A percentile compares a stretch with the other conserved stretches of the same genome.
Evolutionary conservation across 2,329 filamentous ascomycete species (phyloP).

Genomic region (Monilinia aucupariae): DNA sequence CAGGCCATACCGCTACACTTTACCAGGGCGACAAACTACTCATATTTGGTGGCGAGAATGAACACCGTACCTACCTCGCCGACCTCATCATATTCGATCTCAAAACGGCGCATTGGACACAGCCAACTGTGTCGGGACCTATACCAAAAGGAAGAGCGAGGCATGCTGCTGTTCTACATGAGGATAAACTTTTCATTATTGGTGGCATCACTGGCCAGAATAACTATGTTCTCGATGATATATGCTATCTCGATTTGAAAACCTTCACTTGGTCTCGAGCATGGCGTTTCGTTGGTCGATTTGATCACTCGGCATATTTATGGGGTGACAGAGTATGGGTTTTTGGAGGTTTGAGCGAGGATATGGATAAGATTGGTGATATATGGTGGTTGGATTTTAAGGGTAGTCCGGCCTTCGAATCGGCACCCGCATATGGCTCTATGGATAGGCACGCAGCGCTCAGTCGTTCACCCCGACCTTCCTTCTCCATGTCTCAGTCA

Average conservation of each 20-base stretch:
- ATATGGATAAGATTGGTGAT: slow-evolving; percentile 95
- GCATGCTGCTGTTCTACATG: slow-evolving; percentile 85
- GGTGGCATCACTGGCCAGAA: slow-evolving; percentile 94
- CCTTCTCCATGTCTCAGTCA: slow-evolving; percentile 47
- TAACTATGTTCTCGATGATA: slow-evolving; percentile 88
- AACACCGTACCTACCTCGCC: slow-evolving; percentile 90
- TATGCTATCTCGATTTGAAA: slow-evolving; percentile 93
- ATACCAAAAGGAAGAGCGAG: slow-evolving; percentile 85
- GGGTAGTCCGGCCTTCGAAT: slow-evolving; percentile 78
- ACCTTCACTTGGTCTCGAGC: slow-evolving; percentile 96
- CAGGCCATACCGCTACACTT: slow-evolving; percentile 88
- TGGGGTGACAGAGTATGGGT: slow-evolving; percentile 93
- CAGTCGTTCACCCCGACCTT: slow-evolving; percentile 44
- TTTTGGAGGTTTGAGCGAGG: slow-evolving; percentile 87
- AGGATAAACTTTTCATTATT: slow-evolving; percentile 93
- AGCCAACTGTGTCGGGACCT: slow-evolving; percentile 78
- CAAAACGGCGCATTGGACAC: slow-evolving; percentile 90
- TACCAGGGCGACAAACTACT: slow-evolving; percentile 94
- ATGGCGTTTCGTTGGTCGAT: slow-evolving; percentile 92
- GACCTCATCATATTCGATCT: slow-evolving; percentile 96
- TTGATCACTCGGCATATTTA: slow-evolving; percentile 92
- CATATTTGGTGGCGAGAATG: slow-evolving; percentile 96
- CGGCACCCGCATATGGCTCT: slow-evolving; percentile 54
- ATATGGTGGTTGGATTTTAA: slow-evolving; percentile 97
- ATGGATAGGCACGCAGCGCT: slow-evolving; percentile 38